phyloP scores from a whole-genome alignment of 768 basidiomycete species.

The Rhizopogon rudus region DNA sequence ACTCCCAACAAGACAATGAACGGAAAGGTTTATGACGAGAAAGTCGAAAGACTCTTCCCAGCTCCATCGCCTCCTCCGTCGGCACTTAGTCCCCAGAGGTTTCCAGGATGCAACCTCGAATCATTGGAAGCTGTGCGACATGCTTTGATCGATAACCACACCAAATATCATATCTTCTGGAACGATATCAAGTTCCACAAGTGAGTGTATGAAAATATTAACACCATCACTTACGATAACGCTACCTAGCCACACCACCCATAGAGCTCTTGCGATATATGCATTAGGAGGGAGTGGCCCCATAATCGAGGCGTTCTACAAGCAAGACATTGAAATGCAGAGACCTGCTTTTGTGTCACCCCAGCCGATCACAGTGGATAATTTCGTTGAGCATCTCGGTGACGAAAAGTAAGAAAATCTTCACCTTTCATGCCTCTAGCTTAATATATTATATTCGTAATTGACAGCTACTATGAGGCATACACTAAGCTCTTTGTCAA shows the following conservation, averaged over 20 bases:
- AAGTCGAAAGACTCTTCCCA: constrained; percentile 20
- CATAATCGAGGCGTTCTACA: constrained; percentile 21
- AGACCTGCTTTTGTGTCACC: constrained; percentile 21
- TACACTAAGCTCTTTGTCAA: constrained; percentile 23
- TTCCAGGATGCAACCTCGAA: constrained; percentile 19
- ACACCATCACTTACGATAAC: neutral
- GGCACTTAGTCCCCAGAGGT: constrained; percentile 18
- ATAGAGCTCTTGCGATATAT: constrained; percentile 25
- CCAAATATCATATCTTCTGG: constrained; percentile 44
- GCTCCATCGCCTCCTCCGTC: constrained; percentile 22
- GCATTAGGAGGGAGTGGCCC: constrained; percentile 21
- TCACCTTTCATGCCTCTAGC: neutral
- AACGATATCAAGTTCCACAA: constrained; percentile 47
- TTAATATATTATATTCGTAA: too few species aligned
- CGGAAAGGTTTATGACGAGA: neutral
- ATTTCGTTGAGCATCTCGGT: constrained; percentile 20
- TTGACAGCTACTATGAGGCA: constrained; percentile 18
- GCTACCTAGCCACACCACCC: constrained; percentile 21
- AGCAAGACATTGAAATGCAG: constrained; percentile 15
- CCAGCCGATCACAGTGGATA: constrained; percentile 16
- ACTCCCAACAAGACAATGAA: neutral
- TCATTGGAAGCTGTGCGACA: constrained; percentile 17
- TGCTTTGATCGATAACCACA: constrained; percentile 44
- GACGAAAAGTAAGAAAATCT: constrained; percentile 20
- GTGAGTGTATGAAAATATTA: constrained; percentile 24